Percentiles rank a stretch among this genome's conserved stretches.
Conservation (phyloP, 352 stramenopile genomes). For the Blastocystis sp. region DNA sequence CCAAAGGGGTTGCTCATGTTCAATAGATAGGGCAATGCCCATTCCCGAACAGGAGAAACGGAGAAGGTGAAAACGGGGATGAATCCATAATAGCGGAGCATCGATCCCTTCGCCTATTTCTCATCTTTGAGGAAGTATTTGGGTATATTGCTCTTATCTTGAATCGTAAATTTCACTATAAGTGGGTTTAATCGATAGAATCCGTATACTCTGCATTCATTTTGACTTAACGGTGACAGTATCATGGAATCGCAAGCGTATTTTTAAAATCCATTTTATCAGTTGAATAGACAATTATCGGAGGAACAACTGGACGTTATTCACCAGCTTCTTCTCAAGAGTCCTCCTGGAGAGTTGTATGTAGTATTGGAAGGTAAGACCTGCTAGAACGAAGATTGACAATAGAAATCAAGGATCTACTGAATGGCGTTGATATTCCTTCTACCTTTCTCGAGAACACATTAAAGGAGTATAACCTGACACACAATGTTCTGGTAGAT, state of each 20-base stretch:
- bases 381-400: background rate
- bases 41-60: slow-evolving; percentile 13
- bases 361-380: slow-evolving; percentile 33
- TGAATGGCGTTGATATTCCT: background rate
- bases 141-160: too few relatives aligned
- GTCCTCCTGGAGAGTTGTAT: slow-evolving; percentile 55
- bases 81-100: background rate
- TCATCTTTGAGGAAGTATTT: background rate
- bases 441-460: background rate
- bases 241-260: slow-evolving; percentile 38
- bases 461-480: slow-evolving; percentile 55
- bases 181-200: too few relatives aligned
- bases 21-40: background rate
- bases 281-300: background rate
- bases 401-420: slow-evolving; percentile 53
- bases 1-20: slow-evolving; percentile 49
- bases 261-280: too few relatives aligned
- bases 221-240: too few relatives aligned
- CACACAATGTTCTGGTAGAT: slow-evolving; percentile 43
- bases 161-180: too few relatives aligned
- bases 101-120: background rate
- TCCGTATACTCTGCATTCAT: too few relatives aligned
- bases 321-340: slow-evolving; percentile 47
- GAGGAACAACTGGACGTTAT: slow-evolving; percentile 43
- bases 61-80: slow-evolving; percentile 54